Conservation (phyloP, 495 filamentous ascomycete genomes). For the Aspergillus sclerotioniger region DNA sequence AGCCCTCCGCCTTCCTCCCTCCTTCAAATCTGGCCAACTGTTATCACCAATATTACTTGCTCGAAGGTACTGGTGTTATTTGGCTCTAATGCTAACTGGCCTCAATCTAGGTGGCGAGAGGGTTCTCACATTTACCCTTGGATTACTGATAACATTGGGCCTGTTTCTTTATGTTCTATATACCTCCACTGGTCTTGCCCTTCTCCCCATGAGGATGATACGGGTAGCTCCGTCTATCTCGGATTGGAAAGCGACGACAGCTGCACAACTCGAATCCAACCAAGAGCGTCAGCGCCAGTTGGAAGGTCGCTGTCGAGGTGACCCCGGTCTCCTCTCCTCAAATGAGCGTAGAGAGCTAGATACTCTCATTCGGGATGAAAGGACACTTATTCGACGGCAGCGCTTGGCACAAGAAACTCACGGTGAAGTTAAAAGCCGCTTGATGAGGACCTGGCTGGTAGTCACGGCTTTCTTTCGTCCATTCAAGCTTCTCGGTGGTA, state of each 20-base stretch:
- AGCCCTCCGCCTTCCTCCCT: constrained; percentile 24
- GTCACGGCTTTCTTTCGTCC: constrained; percentile 75
- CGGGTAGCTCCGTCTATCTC: constrained; percentile 84
- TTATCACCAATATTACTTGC: background rate
- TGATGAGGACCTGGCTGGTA: constrained; percentile 73
- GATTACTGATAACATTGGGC: constrained; percentile 80
- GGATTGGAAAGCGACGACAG: constrained; percentile 68
- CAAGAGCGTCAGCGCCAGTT: constrained; percentile 88
- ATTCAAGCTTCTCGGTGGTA: constrained; percentile 80
- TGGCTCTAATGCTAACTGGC: background rate
- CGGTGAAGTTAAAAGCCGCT: constrained; percentile 66
- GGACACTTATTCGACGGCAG: constrained; percentile 86
- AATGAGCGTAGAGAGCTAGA: constrained; percentile 91
- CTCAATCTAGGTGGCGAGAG: constrained; percentile 73
- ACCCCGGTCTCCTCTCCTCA: constrained; percentile 66
- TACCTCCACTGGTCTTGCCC: constrained; percentile 82
- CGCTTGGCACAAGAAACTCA: constrained; percentile 77
- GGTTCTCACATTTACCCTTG: constrained; percentile 82
- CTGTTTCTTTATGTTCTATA: constrained; percentile 84
- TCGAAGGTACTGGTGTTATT: background rate
- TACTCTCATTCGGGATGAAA: constrained; percentile 80
- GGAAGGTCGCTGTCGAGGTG: constrained; percentile 79
- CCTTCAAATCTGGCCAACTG: too few species aligned
- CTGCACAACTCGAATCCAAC: constrained; percentile 77
- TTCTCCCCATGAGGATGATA: constrained; percentile 85